Percentiles rank a stretch among this genome's conserved stretches.
Conservation (phyloP, 192 early-diverging fungal genomes). For the Backusella parvicylindrica region DNA sequence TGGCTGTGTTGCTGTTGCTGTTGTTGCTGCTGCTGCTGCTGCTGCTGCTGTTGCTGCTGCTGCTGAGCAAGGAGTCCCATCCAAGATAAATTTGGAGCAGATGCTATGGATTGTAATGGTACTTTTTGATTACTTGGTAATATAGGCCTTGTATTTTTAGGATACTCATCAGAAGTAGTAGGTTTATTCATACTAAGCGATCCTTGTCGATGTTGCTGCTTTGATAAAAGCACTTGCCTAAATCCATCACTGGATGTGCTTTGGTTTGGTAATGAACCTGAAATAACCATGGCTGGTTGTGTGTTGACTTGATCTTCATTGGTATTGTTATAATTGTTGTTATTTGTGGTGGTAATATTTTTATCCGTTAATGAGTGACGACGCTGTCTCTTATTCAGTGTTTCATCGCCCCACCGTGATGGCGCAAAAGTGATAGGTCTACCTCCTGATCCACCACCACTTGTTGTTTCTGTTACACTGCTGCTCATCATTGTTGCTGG, state of each 20-base stretch:
- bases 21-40: neutral
- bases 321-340: neutral
- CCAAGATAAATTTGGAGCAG: constrained; percentile 8
- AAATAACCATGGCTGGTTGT: constrained; percentile 3
- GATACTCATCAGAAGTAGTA: neutral
- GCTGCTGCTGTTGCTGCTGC: neutral
- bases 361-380: constrained; percentile 14
- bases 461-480: neutral
- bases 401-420: neutral
- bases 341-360: neutral
- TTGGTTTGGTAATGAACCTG: constrained; percentile 6
- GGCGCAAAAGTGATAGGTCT: constrained; percentile 10
- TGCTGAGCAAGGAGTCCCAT: constrained; percentile 18
- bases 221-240: constrained; percentile 6
- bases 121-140: neutral
- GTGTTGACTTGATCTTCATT: neutral
- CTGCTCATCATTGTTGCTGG: neutral
- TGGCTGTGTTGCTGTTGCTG: neutral
- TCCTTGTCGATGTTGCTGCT: neutral
- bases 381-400: constrained; percentile 7
- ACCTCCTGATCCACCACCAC: constrained; percentile 3
- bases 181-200: neutral
- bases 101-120: constrained; percentile 4
- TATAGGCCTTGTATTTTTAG: neutral
- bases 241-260: neutral